These are phyloP conservation scores for Trichoderma sp. DNA, from an alignment of 2,329 filamentous ascomycete genomes.

Conservation along the genomic window DNA sequence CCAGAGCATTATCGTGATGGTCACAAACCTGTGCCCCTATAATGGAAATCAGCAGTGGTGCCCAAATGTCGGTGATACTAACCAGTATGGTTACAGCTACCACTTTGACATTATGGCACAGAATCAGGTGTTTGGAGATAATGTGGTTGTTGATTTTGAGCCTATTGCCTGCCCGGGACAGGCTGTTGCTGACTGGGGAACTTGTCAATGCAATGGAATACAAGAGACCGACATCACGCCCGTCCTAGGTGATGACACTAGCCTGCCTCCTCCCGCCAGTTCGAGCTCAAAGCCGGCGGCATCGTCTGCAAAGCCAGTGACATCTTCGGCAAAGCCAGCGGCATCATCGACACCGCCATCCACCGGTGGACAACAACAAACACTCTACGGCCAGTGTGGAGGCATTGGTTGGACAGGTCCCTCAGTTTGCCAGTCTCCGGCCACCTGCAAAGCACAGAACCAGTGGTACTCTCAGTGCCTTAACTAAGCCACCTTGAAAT, in stretches of 20 bases:
- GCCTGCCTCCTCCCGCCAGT: neutral
- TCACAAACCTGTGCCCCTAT: slow-evolving; percentile 10
- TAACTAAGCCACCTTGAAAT: neutral
- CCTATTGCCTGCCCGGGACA: slow-evolving; percentile 3
- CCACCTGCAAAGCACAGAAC: slow-evolving; percentile 37
- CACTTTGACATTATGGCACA: slow-evolving; percentile 14
- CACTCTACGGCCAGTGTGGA: slow-evolving; percentile 38
- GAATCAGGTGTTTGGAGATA: slow-evolving; percentile 3
- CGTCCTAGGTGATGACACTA: neutral
- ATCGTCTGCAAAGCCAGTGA: neutral
- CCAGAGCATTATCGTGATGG: slow-evolving; percentile 15
- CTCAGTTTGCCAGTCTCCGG: slow-evolving; percentile 36
- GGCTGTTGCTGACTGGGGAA: neutral
- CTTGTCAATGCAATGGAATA: neutral
- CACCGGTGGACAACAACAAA: neutral
- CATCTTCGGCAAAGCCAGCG: neutral
- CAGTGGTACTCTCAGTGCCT: slow-evolving; percentile 14
- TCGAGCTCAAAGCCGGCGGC: neutral
- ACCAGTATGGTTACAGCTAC: slow-evolving; percentile 14
- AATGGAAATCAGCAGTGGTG: slow-evolving; percentile 14
- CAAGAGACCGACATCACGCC: slow-evolving; percentile 8
- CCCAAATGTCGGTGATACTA: neutral
- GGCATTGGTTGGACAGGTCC: slow-evolving; percentile 38
- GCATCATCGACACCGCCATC: neutral
- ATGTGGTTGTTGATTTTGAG: slow-evolving; percentile 14